phyloP scores from a whole-genome alignment of 2,329 filamentous ascomycete genomes.

The Aureobasidium sp. region DNA sequence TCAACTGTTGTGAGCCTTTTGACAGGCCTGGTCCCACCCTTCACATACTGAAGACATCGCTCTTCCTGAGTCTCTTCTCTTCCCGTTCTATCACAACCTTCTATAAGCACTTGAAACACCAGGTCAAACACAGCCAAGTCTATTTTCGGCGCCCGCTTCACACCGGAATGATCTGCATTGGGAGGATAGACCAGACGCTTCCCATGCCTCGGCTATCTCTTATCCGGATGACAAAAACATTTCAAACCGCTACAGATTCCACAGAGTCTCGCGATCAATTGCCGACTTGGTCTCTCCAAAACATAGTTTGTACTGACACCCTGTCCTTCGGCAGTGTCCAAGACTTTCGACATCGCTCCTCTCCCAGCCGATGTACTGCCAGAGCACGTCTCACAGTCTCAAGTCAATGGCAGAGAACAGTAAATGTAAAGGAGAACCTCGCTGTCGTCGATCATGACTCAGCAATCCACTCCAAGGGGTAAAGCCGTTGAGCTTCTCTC shows the following conservation, averaged over 20 bases:
- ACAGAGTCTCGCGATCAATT: neutral
- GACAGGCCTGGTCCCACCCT: neutral
- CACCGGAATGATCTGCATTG: neutral
- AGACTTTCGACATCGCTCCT: neutral
- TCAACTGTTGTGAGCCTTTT: neutral
- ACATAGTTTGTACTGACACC: neutral
- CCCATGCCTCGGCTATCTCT: neutral
- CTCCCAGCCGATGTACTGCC: neutral
- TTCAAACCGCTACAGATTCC: neutral
- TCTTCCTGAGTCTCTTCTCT: neutral
- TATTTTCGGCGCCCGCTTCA: neutral
- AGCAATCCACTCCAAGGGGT: neutral
- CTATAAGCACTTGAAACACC: conserved; percentile 7
- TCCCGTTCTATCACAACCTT: neutral
- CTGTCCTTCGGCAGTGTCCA: neutral
- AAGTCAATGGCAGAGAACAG: neutral
- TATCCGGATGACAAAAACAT: neutral
- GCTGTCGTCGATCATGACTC: neutral
- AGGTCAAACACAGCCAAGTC: neutral
- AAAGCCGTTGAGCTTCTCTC: neutral
- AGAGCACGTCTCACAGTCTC: neutral
- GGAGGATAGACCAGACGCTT: neutral
- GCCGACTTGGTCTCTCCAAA: neutral
- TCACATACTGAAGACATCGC: neutral
- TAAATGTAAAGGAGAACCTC: neutral